phyloP scores from a whole-genome alignment of 495 filamentous ascomycete genomes.

The Neurospora sp. region DNA sequence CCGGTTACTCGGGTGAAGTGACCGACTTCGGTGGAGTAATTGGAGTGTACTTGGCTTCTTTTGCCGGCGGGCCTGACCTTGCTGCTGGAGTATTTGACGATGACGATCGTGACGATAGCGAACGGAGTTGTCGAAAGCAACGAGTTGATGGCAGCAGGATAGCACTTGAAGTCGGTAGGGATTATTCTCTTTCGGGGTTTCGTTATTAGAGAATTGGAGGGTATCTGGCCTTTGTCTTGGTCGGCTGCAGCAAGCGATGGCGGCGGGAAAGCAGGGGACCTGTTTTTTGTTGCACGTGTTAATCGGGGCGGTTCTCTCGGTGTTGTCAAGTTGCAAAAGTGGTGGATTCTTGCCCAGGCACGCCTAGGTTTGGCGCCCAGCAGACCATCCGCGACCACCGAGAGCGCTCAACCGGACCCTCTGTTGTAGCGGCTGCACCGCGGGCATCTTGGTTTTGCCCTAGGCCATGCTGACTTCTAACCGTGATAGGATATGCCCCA shows the following conservation, averaged over 20 bases:
- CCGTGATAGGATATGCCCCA: not conserved
- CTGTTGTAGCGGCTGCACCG: not conserved
- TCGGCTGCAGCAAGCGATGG: not conserved
- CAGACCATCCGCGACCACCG: not conserved
- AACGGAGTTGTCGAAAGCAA: not conserved
- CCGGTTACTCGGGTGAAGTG: conserved; percentile 1
- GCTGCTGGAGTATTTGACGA: not conserved
- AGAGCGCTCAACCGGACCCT: not conserved
- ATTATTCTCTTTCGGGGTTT: too few relatives aligned
- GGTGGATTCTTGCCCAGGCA: not conserved
- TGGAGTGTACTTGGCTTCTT: not conserved
- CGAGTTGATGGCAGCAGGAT: not conserved
- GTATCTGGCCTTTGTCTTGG: not conserved
- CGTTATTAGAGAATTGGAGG: not conserved
- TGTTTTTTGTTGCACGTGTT: not conserved
- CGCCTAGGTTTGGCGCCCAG: not conserved
- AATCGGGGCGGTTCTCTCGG: not conserved
- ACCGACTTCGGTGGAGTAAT: not conserved
- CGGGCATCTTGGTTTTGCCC: not conserved
- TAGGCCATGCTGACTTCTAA: not conserved
- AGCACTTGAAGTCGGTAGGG: not conserved
- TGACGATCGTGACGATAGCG: not conserved
- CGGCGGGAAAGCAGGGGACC: not conserved
- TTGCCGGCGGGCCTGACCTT: not conserved
- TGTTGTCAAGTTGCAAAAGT: not conserved